Evolutionary conservation across 2,329 filamentous ascomycete genomes (phyloP), one percentile per base, ranked within the genome.

Genomic region (Capronia americana): DNA sequence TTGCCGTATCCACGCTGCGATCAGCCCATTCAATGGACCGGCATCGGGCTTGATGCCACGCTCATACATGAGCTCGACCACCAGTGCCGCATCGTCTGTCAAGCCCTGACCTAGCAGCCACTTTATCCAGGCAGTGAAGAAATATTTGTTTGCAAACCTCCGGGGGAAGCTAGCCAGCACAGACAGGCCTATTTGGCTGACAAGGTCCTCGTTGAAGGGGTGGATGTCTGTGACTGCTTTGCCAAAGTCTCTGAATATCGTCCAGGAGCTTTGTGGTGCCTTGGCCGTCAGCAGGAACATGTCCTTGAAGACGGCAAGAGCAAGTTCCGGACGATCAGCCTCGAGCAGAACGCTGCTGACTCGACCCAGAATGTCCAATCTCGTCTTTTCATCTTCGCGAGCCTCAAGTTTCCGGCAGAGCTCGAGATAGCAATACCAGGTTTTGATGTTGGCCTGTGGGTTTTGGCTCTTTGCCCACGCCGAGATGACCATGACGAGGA

Each of bases 51-150:
- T 82, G 38, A 93, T 85, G 1, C 88, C 87, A 72, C 86, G 87
- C 60, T 85, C 82, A 71, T 88, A 87, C 90, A 96, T 94, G 69
- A 93, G 84, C 14, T 90, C 85, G 30, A 95, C 81, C 8, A 96
- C 91, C 66, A 87, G 86, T 60, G 86, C 83, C 2, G 92, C 92
- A 1, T 89, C 90, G 64, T 90, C 86, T 14, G 91, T 79, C 70
- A 92, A 86, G 1, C 88, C 88, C 65, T 88, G 86, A 17, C 89
- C 89, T 63, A 96, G 90, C 8, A 96, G 85, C 57, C 90, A 88
- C 77, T 94, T 94, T 74, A 96, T 85, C 93, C 93, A 97, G 73
- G 92, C 93, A 38, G 90, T 91, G 71, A 93, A 90, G 77, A 97
- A 92, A 78, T 92, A 94, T 69, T 90, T 88, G 77, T 96, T 95